Conservation (phyloP, 192 early-diverging fungal species). For the Spizellomyces sp. region DNA sequence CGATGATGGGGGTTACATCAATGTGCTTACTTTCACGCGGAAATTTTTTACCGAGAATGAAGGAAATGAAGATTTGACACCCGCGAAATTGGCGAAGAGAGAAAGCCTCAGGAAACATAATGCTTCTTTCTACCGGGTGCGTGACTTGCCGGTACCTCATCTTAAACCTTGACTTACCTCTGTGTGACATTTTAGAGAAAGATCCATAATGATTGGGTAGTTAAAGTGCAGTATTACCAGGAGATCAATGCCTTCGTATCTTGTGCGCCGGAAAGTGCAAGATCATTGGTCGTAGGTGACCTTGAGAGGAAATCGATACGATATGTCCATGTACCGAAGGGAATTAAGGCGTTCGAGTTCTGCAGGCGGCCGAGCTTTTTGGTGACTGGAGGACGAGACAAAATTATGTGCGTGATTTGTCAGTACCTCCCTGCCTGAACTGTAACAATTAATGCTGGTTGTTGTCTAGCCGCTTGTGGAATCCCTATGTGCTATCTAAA, state of each 20-base stretch:
- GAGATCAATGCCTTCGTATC: conserved; percentile 68
- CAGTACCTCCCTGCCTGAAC: neutral
- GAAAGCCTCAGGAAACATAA: conserved; percentile 51
- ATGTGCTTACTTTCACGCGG: conserved; percentile 53
- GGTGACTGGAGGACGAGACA: conserved; percentile 65
- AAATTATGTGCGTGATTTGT: conserved; percentile 54
- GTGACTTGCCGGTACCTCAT: conserved; percentile 5
- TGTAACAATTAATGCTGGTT: neutral
- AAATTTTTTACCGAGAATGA: conserved; percentile 52
- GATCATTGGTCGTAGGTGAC: conserved; percentile 59
- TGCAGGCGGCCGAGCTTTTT: conserved; percentile 63
- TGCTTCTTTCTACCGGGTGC: conserved; percentile 48
- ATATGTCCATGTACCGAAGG: conserved; percentile 57
- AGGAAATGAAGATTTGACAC: conserved; percentile 44
- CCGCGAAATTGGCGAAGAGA: conserved; percentile 46
- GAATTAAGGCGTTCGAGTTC: conserved; percentile 65
- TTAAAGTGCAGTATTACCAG: conserved; percentile 57
- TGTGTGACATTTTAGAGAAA: conserved; percentile 38
- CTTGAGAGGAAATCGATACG: conserved; percentile 59
- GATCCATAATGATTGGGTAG: conserved; percentile 67
- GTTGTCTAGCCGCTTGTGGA: conserved; percentile 60
- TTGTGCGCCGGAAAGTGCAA: conserved; percentile 53
- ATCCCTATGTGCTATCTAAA: conserved; percentile 67
- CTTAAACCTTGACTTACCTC: conserved; percentile 4
- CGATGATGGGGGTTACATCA: conserved; percentile 65